Conservation (phyloP, 768 basidiomycete species). For the Hericium rajendrae region DNA sequence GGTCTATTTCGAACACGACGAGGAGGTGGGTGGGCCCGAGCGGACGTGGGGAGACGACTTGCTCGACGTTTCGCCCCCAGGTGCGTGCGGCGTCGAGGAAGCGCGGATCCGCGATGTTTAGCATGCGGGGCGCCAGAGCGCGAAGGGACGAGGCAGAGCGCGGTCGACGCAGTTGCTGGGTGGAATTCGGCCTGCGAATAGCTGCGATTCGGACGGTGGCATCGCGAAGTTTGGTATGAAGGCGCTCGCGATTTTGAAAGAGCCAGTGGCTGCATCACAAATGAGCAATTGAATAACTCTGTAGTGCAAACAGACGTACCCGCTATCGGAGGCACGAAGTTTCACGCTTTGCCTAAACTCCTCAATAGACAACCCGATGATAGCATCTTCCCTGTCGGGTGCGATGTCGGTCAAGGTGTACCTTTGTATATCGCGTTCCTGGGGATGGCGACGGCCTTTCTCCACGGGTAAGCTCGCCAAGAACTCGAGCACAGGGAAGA, state of each 20-base stretch:
- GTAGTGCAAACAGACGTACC: not conserved
- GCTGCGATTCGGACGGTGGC: not conserved
- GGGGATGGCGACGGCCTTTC: not conserved
- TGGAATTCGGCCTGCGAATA: not conserved
- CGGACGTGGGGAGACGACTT: not conserved
- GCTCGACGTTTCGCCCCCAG: not conserved
- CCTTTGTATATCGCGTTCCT: not conserved
- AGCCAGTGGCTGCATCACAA: not conserved
- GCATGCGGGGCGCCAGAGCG: not conserved
- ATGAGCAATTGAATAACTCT: not conserved
- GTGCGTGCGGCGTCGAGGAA: not conserved
- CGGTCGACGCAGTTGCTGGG: not conserved
- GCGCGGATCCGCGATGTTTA: not conserved
- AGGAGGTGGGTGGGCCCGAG: slow-evolving; percentile 1
- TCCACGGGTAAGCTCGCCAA: not conserved
- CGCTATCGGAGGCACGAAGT: not conserved
- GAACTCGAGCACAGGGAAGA: not conserved
- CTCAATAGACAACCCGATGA: not conserved
- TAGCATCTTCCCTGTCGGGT: not conserved
- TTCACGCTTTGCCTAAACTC: not conserved
- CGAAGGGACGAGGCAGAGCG: not conserved
- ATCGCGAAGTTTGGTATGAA: not conserved
- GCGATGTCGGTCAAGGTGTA: not conserved
- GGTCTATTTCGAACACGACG: not conserved
- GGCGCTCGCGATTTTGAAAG: not conserved